Base-by-base conservation (phyloP, 345 rosid species). In the Anacardium occidentale region DNA sequence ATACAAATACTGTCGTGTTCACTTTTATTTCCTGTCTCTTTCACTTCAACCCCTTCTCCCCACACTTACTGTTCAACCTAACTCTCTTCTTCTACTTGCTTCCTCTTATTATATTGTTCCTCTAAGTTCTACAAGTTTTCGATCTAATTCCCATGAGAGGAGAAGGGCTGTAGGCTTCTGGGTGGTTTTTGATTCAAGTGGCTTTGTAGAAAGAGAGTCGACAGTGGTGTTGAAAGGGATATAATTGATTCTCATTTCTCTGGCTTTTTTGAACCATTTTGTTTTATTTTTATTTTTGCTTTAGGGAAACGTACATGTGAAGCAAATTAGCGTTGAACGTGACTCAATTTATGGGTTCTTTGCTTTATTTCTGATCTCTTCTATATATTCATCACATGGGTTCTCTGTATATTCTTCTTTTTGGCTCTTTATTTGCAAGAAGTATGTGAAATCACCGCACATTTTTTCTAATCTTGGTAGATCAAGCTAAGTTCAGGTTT, bases 311-410 rank as follows among this genome's bases (percentile, higher is more conserved):
- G 76, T 88, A 81, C 66, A 56, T 62, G 82, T 83, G 89, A 90
- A 86, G 95, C 80, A 83, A 82, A 78, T 79, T 75, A 62, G 76
- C 77, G 75, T 66, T 82, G 88, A 85, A 83, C 80, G 83, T 84
- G 88, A 85, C 75, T 71, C 62, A 78, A 74, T 87, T 82, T 74
- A 65, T 32, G 42, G 53, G 60, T 64, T 65, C 76, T 7, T 29
- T 64, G 64, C 54, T 68, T 76, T 64, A 21, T 26, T 54, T 44
- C 24, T 54, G 24, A 10, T 48, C 54, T 72, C 73, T 37, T 64
- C 60, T 60, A 58, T 45, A 44, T 34, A 57, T 64, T 70, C 65
- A 18, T 40, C 76, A 52, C 60, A 37, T 70, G 75, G 70, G 56
- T 64, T 37, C 53, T 62, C 70, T 61, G 65, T 68, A 47, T 68